These are phyloP conservation scores for Tephrocybe sp. DNA, from an alignment of 768 basidiomycete species.

Conservation along the genomic window DNA sequence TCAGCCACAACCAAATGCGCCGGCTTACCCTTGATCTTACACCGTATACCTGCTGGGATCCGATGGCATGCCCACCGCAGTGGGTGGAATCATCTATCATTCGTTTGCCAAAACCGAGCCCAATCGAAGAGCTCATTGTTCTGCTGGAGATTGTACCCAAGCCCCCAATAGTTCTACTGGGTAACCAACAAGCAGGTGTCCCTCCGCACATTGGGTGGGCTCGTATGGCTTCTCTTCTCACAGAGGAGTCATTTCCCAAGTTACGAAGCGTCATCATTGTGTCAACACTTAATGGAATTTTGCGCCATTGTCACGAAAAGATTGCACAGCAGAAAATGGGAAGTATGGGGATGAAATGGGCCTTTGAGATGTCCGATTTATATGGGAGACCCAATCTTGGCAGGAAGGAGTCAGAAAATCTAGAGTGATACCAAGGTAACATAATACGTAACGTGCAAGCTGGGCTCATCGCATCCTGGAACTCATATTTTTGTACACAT, in stretches of 20 bases:
- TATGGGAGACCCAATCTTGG: neutral
- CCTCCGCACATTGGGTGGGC: constrained; percentile 1
- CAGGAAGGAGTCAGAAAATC: no score
- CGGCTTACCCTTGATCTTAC: constrained; percentile 4
- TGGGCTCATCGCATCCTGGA: no score
- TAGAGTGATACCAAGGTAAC: no score
- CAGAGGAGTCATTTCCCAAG: constrained; percentile 3
- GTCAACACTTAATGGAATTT: neutral
- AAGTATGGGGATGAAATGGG: constrained; percentile 6
- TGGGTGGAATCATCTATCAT: constrained; percentile 4
- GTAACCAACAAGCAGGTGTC: neutral
- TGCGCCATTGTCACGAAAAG: neutral
- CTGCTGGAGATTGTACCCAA: neutral
- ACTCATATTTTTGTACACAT: no score
- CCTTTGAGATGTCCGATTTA: constrained; percentile 1
- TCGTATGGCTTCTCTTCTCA: constrained; percentile 4
- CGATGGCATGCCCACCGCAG: neutral
- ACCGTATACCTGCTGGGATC: neutral
- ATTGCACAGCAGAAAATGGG: neutral
- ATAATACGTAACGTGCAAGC: no score
- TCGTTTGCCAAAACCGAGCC: neutral
- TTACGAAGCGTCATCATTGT: neutral
- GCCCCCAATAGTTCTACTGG: neutral
- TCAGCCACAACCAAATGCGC: constrained; percentile 3
- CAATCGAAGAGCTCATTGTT: constrained; percentile 6